Evolutionary conservation across 176 grass and related monocot genomes (phyloP).

Genomic region (Aegilops bicornis): DNA sequence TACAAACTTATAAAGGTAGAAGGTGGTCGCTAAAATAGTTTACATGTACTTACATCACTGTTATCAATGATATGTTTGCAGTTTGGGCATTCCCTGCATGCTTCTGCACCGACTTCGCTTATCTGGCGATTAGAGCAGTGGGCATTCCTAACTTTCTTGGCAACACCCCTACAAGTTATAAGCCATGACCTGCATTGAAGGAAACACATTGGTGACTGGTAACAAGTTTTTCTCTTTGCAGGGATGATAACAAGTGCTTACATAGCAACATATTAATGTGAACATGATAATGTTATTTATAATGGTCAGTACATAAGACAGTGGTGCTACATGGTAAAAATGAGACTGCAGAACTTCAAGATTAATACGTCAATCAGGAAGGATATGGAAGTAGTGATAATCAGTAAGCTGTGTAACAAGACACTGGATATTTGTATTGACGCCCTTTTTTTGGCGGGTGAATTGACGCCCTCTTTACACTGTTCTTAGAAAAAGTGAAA

Average conservation of each 20-base stretch:
- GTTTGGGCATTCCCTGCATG: constrained; percentile 69
- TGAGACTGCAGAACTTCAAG: neutral
- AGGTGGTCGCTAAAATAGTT: neutral
- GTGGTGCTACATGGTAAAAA: neutral
- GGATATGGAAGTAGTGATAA: neutral
- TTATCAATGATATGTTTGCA: constrained; percentile 86
- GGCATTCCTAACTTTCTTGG: constrained; percentile 77
- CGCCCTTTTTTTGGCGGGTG: no score
- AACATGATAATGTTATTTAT: neutral
- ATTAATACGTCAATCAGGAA: neutral
- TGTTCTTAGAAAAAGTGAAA: neutral
- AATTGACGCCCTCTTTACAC: neutral
- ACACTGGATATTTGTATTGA: neutral
- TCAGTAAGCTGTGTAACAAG: neutral
- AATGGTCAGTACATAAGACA: neutral
- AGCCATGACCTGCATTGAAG: constrained; percentile 63
- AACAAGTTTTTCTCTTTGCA: no score
- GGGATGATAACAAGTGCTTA: no score
- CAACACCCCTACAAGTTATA: constrained; percentile 71
- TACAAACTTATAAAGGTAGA: constrained; percentile 10
- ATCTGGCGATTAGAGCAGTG: constrained; percentile 41
- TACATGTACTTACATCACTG: constrained; percentile 71
- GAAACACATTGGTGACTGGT: no score
- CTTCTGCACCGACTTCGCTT: constrained; percentile 60
- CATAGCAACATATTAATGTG: neutral